phyloP scores from a whole-genome alignment of 805 yeast genomes.

The Wickerhamomyces chambardii region DNA sequence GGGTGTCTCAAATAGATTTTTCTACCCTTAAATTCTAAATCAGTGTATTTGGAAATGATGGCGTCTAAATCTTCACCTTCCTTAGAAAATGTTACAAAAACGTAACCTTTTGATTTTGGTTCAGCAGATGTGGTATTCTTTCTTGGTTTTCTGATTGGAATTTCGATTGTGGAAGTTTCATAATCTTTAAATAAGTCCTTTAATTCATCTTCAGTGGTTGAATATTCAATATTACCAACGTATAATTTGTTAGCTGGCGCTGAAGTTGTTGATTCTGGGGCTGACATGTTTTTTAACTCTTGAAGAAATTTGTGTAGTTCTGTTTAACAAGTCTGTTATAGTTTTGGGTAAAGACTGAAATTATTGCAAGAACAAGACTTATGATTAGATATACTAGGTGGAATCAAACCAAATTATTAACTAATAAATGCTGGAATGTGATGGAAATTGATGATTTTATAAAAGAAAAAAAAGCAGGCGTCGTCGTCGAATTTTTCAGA shows the following conservation, averaged over 20 bases:
- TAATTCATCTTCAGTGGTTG: conserved; percentile 46
- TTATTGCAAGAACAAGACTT: no score
- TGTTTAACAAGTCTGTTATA: no score
- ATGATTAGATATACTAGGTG: no score
- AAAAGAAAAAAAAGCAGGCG: no score
- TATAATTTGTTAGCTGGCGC: conserved; percentile 38
- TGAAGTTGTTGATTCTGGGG: not conserved
- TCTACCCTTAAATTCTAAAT: conserved; percentile 34
- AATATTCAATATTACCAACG: conserved; percentile 57
- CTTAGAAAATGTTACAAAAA: conserved; percentile 43
- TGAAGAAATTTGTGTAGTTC: not conserved
- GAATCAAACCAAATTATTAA: no score
- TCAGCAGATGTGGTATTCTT: conserved; percentile 24
- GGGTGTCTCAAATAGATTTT: conserved; percentile 45
- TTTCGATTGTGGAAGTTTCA: conserved; percentile 35
- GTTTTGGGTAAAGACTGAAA: no score
- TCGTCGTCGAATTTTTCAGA: not conserved
- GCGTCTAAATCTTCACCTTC: conserved; percentile 32
- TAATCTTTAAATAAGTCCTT: conserved; percentile 40
- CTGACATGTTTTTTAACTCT: not conserved
- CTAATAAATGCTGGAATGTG: no score
- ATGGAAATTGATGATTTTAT: no score
- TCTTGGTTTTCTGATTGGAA: conserved; percentile 35
- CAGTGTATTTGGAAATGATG: conserved; percentile 32
- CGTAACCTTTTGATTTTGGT: conserved; percentile 43